phyloP scores from a whole-genome alignment of 2,329 filamentous ascomycete genomes.

The Colletotrichum ledebouriae region DNA sequence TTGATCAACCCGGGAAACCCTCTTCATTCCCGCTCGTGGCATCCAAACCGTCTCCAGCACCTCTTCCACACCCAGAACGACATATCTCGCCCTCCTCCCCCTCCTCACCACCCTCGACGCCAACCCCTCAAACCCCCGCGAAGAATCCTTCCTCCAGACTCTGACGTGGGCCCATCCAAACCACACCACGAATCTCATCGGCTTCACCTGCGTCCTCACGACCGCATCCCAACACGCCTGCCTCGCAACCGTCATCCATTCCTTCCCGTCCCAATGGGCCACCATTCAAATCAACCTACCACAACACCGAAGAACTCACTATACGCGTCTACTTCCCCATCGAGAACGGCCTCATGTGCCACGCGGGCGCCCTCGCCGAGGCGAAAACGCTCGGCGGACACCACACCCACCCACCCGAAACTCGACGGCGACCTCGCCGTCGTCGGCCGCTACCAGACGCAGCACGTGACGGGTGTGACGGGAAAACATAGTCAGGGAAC shows the following conservation, averaged over 20 bases:
- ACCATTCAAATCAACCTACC: constrained; percentile 23
- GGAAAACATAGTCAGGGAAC: constrained; percentile 25
- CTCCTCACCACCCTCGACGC: constrained; percentile 2
- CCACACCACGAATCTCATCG: constrained; percentile 41
- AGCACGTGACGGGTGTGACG: constrained; percentile 33
- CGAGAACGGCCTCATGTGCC: constrained; percentile 38
- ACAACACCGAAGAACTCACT: constrained; percentile 30
- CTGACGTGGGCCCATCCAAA: constrained; percentile 33
- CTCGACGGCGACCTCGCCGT: constrained; percentile 38
- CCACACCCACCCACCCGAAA: constrained; percentile 3
- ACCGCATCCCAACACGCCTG: constrained; percentile 29
- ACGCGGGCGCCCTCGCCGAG: constrained; percentile 33
- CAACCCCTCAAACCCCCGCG: constrained; percentile 17
- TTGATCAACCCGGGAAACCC: too few relatives aligned
- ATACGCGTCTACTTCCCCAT: constrained; percentile 42
- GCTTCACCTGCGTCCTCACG: constrained; percentile 41
- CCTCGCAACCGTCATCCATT: constrained; percentile 23
- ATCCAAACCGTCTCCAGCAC: too few relatives aligned
- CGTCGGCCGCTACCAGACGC: constrained; percentile 39
- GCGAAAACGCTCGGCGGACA: constrained; percentile 37
- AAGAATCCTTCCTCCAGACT: constrained; percentile 38
- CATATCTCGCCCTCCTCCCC: not conserved
- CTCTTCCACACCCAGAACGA: not conserved
- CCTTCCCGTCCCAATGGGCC: constrained; percentile 20
- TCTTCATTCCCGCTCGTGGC: too few relatives aligned